These are phyloP conservation scores for Amanita pseudoporphyria DNA, from an alignment of 768 basidiomycete genomes.

Conservation along the genomic window DNA sequence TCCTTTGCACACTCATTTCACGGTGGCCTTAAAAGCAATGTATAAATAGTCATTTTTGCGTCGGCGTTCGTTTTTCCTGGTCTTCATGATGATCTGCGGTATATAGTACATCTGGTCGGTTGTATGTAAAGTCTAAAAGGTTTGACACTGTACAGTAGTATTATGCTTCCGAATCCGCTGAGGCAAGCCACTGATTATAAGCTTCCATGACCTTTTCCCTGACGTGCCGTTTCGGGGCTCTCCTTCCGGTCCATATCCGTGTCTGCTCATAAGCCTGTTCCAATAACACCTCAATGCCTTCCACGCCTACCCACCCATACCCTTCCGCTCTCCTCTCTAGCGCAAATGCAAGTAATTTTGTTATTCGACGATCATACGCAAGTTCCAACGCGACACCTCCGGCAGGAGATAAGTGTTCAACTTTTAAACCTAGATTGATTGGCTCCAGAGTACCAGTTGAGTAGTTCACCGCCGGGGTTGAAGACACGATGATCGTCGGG, in stretches of 20 bases:
- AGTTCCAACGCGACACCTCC: conserved; percentile 55
- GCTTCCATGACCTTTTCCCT: conserved; percentile 33
- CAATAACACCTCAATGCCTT: conserved; percentile 57
- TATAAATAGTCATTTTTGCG: neutral
- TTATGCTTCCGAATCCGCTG: neutral
- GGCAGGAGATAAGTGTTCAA: conserved; percentile 27
- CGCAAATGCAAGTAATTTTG: conserved; percentile 53
- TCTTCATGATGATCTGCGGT: neutral
- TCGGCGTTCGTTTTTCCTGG: neutral
- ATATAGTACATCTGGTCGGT: no score
- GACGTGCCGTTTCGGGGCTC: conserved; percentile 32
- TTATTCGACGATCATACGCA: conserved; percentile 63
- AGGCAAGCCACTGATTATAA: conserved; percentile 21
- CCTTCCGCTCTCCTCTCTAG: conserved; percentile 20
- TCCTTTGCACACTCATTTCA: neutral
- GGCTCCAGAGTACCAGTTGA: conserved; percentile 14
- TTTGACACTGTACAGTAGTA: neutral
- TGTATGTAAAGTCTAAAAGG: no score
- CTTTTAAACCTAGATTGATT: conserved; percentile 33
- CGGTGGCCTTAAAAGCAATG: neutral
- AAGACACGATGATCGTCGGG: conserved; percentile 58
- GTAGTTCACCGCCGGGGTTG: conserved; percentile 48
- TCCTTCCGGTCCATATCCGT: conserved; percentile 49
- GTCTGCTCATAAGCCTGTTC: conserved; percentile 65
- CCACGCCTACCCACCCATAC: conserved; percentile 42